A percentile compares a stretch with the other conserved stretches of the same genome.
Conservation (phyloP, 306 rosid genomes). For the Cajanus cajan region DNA sequence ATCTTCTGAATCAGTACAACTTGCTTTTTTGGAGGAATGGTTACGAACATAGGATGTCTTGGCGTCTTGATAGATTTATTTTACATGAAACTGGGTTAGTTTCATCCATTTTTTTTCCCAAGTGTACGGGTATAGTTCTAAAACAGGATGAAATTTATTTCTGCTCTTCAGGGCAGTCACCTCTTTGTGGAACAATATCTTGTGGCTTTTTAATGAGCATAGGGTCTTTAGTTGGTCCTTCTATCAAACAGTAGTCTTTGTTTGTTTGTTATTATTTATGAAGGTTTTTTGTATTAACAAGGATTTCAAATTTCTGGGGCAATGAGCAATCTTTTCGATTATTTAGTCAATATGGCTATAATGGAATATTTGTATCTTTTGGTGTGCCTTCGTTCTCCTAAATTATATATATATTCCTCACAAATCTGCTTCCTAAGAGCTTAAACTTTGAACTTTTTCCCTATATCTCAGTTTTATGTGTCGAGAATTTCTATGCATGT, state of each 20-base stretch:
- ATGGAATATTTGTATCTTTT: neutral
- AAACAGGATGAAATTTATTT: neutral
- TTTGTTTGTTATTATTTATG: neutral
- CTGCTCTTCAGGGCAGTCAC: neutral
- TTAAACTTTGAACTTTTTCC: neutral
- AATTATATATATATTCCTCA: neutral
- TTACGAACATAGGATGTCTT: neutral
- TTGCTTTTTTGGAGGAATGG: neutral
- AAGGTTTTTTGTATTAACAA: neutral
- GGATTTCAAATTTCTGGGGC: constrained; percentile 19
- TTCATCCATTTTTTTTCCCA: neutral
- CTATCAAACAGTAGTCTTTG: neutral
- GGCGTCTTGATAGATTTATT: neutral
- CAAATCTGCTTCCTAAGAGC: neutral
- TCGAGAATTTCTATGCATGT: neutral
- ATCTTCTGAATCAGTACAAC: neutral
- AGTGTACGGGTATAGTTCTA: constrained; percentile 13
- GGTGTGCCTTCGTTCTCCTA: neutral
- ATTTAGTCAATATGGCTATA: neutral
- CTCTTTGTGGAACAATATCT: constrained; percentile 1
- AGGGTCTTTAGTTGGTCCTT: neutral
- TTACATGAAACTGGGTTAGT: constrained; percentile 4
- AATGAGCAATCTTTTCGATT: neutral
- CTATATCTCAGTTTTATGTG: constrained; percentile 16
- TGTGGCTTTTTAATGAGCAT: neutral